Conservation (phyloP, 257 asterid genomes). For the Salvia splendens region DNA sequence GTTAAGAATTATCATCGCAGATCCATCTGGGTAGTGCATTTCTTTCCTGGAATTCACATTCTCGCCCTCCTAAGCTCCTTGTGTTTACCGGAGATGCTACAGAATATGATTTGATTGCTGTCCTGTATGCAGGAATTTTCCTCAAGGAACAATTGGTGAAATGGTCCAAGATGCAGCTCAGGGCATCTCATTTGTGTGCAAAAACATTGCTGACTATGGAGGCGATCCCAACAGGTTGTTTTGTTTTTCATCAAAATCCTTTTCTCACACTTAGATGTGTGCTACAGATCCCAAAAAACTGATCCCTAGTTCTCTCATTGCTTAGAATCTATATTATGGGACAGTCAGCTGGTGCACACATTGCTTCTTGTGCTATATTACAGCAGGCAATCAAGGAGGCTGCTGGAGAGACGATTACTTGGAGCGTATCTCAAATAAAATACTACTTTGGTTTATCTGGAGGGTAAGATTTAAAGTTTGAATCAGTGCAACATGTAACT, state of each 20-base stretch:
- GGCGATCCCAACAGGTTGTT: constrained; percentile 89
- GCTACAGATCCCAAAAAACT: constrained; percentile 14
- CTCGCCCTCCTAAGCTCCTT: constrained; percentile 18
- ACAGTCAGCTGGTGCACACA: constrained; percentile 98
- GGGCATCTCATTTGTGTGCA: constrained; percentile 88
- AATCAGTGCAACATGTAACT: constrained; percentile 6
- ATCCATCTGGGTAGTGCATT: neutral
- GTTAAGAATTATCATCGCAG: neutral
- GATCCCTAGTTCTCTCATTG: constrained; percentile 1
- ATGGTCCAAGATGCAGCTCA: constrained; percentile 95
- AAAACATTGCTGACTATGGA: constrained; percentile 84
- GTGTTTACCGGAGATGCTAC: constrained; percentile 5
- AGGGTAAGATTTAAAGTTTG: constrained; percentile 53
- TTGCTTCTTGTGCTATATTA: constrained; percentile 81
- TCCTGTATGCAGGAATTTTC: constrained; percentile 76
- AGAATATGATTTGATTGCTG: constrained; percentile 14
- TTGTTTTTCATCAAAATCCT: neutral
- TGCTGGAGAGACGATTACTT: constrained; percentile 56
- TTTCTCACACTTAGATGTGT: neutral
- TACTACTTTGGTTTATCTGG: constrained; percentile 96
- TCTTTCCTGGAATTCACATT: neutral
- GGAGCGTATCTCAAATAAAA: constrained; percentile 89
- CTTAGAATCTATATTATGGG: constrained; percentile 89
- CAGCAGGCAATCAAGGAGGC: constrained; percentile 93
- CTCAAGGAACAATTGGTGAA: constrained; percentile 92